These are phyloP conservation scores for Xylariaceae sp. DNA, from an alignment of 2,329 filamentous ascomycete species.

Conservation along the genomic window DNA sequence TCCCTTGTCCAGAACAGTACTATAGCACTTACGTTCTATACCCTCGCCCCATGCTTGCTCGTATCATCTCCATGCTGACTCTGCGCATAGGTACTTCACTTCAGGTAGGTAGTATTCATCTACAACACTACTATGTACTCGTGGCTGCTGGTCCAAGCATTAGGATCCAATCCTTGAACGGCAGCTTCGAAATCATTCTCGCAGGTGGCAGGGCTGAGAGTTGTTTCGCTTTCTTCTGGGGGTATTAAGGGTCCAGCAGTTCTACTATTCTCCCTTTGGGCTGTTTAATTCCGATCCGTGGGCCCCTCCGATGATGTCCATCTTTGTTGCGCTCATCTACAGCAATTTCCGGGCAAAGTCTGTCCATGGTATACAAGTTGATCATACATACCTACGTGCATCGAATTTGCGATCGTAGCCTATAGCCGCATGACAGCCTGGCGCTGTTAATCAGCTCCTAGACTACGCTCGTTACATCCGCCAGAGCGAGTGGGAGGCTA, in stretches of 20 bases:
- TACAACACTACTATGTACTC: too few relatives aligned
- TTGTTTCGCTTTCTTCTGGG: constrained; percentile 2
- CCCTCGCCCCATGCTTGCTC: too few relatives aligned
- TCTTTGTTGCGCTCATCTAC: constrained; percentile 13
- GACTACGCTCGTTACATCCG: constrained; percentile 16
- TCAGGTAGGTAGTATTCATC: too few relatives aligned
- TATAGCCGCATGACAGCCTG: constrained; percentile 6
- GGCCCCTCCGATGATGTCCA: constrained; percentile 8
- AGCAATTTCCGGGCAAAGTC: constrained; percentile 19
- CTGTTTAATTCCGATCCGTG: constrained; percentile 18
- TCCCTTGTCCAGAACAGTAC: too few relatives aligned
- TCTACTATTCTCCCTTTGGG: constrained; percentile 15
- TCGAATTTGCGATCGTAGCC: constrained; percentile 1
- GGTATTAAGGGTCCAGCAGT: constrained; percentile 4
- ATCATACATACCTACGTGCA: constrained; percentile 6
- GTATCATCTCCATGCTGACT: too few relatives aligned
- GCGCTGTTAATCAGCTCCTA: constrained; percentile 12
- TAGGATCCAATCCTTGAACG: too few relatives aligned
- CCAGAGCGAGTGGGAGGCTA: constrained; percentile 17
- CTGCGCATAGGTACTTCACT: too few relatives aligned
- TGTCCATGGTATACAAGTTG: background rate
- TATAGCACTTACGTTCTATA: too few relatives aligned
- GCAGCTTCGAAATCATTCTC: too few relatives aligned
- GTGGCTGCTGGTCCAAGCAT: too few relatives aligned
- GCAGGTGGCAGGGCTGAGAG: constrained; percentile 11